A percentile compares a stretch with the other conserved stretches of the same genome.
phyloP scores from a whole-genome alignment of 805 yeast species.

The Candida orba region DNA sequence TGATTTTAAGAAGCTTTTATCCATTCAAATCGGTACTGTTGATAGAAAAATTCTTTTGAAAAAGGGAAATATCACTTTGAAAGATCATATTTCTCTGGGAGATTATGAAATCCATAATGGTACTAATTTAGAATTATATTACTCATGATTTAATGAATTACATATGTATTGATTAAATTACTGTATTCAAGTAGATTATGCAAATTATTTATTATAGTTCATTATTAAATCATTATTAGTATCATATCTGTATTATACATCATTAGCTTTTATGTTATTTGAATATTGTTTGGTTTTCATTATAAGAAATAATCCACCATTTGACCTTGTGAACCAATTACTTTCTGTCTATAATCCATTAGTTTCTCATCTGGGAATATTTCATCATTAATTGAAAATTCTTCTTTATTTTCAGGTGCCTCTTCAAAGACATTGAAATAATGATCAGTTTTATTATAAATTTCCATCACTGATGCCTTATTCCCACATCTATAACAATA shows the following conservation, averaged over 20 bases:
- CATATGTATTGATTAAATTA: neutral
- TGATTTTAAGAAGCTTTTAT: slow-evolving; percentile 79
- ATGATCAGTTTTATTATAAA: slow-evolving; percentile 58
- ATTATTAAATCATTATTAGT: too few relatives aligned
- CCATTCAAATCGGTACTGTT: slow-evolving; percentile 73
- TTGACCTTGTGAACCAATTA: slow-evolving; percentile 22
- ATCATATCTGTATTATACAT: neutral
- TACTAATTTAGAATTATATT: slow-evolving; percentile 77
- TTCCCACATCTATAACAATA: slow-evolving; percentile 97
- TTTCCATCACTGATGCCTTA: slow-evolving; percentile 93
- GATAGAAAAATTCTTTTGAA: slow-evolving; percentile 62
- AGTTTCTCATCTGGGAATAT: slow-evolving; percentile 7
- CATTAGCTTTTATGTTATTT: too few relatives aligned
- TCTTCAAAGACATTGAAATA: slow-evolving; percentile 93
- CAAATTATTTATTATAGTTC: too few relatives aligned
- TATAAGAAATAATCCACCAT: slow-evolving; percentile 45
- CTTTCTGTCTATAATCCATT: slow-evolving; percentile 3
- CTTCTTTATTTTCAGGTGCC: slow-evolving; percentile 81
- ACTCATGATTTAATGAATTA: slow-evolving; percentile 33
- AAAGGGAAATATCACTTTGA: slow-evolving; percentile 77
- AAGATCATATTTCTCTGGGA: slow-evolving; percentile 86
- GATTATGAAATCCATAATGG: slow-evolving; percentile 94
- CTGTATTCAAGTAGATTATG: neutral
- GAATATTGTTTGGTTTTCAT: slow-evolving; percentile 17
- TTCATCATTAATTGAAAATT: slow-evolving; percentile 23